These are phyloP conservation scores for Clitoria ternatea DNA, from an alignment of 306 rosid genomes.

Conservation along the genomic window DNA sequence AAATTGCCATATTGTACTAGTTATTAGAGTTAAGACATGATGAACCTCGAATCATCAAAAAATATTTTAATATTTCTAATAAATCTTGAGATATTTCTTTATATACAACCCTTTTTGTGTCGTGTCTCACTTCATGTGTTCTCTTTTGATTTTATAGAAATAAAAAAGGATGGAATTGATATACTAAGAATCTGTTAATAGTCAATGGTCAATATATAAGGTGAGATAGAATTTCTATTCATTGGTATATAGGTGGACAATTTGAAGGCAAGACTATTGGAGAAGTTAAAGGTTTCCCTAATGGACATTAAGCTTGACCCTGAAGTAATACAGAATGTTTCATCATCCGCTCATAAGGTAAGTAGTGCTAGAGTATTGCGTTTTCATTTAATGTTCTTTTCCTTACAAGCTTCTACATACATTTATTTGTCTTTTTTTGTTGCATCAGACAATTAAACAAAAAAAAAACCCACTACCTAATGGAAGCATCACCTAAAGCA, in stretches of 20 bases:
- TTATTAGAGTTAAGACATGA: background rate
- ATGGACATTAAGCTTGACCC: slow-evolving; percentile 53
- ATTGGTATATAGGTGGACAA: slow-evolving; percentile 70
- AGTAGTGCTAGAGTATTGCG: slow-evolving; percentile 17
- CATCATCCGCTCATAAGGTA: slow-evolving; percentile 59
- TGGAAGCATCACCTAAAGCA: too few species aligned
- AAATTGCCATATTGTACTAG: background rate
- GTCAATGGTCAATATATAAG: too few species aligned
- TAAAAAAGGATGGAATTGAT: too few species aligned
- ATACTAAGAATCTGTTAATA: too few species aligned
- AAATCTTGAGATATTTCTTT: background rate
- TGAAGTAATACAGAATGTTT: slow-evolving; percentile 41
- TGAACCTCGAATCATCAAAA: background rate
- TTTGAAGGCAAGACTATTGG: slow-evolving; percentile 68
- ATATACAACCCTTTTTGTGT: background rate
- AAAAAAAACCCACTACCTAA: too few species aligned
- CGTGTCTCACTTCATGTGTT: too few species aligned
- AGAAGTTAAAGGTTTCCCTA: slow-evolving; percentile 68
- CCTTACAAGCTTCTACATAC: background rate
- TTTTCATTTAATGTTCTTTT: background rate
- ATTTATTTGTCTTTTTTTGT: too few species aligned
- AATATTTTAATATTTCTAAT: background rate
- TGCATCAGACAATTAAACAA: too few species aligned
- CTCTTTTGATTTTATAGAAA: too few species aligned
- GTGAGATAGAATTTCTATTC: slow-evolving; percentile 14